phyloP scores from a whole-genome alignment of 1,139 yeast species.

The Pichia sorboxylosa region DNA sequence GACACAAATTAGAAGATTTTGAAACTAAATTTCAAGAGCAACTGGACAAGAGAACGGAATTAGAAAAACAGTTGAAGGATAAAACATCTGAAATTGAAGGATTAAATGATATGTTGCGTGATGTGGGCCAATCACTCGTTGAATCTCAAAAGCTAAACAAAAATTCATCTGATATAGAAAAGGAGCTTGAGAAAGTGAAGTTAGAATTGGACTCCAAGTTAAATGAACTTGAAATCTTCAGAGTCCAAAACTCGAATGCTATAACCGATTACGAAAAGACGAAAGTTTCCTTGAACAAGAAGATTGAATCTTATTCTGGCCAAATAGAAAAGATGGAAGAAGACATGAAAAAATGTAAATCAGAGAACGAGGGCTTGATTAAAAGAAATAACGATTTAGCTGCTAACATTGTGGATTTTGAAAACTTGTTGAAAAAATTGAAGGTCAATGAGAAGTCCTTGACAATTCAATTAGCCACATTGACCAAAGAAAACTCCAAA shows the following conservation, averaged over 20 bases:
- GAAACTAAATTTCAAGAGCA: slow-evolving; percentile 15
- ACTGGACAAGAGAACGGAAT: slow-evolving; percentile 4
- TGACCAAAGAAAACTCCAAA: slow-evolving; percentile 21
- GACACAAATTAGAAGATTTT: slow-evolving; percentile 13
- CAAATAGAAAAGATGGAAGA: slow-evolving; percentile 5
- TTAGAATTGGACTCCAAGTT: slow-evolving; percentile 18
- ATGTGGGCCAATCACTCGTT: slow-evolving; percentile 68
- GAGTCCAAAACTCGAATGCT: slow-evolving; percentile 26
- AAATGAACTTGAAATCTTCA: slow-evolving; percentile 24
- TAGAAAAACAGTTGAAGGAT: slow-evolving; percentile 8
- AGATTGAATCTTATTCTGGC: slow-evolving; percentile 11
- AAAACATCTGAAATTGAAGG: slow-evolving; percentile 43
- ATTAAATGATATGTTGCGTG: slow-evolving; percentile 60
- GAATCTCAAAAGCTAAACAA: slow-evolving; percentile 24
- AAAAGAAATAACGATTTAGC: slow-evolving; percentile 11
- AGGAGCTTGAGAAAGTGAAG: slow-evolving; percentile 9
- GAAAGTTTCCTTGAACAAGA: slow-evolving; percentile 15
- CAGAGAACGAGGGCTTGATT: slow-evolving; percentile 7
- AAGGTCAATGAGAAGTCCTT: slow-evolving; percentile 9
- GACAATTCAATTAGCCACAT: slow-evolving; percentile 7
- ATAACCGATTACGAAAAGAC: slow-evolving; percentile 26
- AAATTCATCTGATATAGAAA: slow-evolving; percentile 13
- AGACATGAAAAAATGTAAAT: slow-evolving; percentile 6
- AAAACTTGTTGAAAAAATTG: slow-evolving; percentile 4
- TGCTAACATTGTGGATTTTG: slow-evolving; percentile 25